These are phyloP conservation scores for Cryptococcus sp. DNA, from an alignment of 1,284 basidiomycete species.

Conservation along the genomic window DNA sequence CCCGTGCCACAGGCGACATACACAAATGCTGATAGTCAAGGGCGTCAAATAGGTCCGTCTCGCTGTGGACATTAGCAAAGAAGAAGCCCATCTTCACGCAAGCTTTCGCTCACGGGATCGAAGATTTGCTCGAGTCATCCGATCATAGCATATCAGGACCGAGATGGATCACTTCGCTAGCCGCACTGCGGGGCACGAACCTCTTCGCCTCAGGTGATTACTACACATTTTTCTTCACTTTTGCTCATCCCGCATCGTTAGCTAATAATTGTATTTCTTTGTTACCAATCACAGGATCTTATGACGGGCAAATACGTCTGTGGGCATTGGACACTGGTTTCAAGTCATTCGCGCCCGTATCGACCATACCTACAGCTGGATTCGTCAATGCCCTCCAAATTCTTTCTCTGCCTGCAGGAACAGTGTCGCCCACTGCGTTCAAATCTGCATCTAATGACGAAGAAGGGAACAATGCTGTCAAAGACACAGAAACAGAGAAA, in stretches of 20 bases:
- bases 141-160: conserved; percentile 70
- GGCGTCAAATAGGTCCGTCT: conserved; percentile 66
- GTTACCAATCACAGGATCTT: conserved; percentile 67
- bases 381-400: conserved; percentile 90
- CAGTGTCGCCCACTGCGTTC: conserved; percentile 43
- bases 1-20: too few species aligned
- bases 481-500: conserved; percentile 4
- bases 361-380: conserved; percentile 66
- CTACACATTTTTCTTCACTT: background rate
- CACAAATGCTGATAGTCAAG: background rate
- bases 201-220: conserved; percentile 79
- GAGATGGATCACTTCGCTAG: conserved; percentile 86
- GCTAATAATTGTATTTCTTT: conserved; percentile 5
- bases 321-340: conserved; percentile 82
- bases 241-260: background rate
- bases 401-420: conserved; percentile 62
- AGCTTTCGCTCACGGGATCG: conserved; percentile 75
- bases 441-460: background rate
- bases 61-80: conserved; percentile 88
- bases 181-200: conserved; percentile 82
- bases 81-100: conserved; percentile 92
- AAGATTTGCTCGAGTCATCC: conserved; percentile 59
- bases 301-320: conserved; percentile 82
- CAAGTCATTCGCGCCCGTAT: conserved; percentile 66
- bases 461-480: conserved; percentile 51